phyloP scores from a whole-genome alignment of 306 rosid species.

The Argentina anserina region DNA sequence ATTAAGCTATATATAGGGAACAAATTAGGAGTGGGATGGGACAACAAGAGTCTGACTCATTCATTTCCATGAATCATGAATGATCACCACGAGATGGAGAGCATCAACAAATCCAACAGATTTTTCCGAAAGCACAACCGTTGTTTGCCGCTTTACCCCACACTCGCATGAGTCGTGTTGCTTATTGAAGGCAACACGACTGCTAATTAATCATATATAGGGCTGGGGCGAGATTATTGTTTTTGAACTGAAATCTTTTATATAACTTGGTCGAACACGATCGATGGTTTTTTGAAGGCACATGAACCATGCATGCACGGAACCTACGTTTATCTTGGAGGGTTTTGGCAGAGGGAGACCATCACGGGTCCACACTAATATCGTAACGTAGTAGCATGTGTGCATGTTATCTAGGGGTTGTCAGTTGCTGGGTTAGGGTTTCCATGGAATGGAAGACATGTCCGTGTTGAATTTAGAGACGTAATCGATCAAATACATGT shows the following conservation, averaged over 20 bases:
- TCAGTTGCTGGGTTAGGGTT: not conserved
- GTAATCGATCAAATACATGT: not conserved
- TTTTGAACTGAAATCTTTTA: not conserved
- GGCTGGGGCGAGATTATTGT: no score
- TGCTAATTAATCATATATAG: no score
- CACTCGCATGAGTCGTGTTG: constrained; percentile 5
- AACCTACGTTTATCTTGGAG: not conserved
- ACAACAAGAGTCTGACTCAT: constrained; percentile 31
- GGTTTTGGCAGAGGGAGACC: not conserved
- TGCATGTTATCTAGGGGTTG: not conserved
- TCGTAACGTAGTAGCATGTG: not conserved
- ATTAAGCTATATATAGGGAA: not conserved
- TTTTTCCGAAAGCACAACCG: constrained; percentile 31
- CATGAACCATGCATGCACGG: not conserved
- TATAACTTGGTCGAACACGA: not conserved
- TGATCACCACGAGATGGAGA: constrained; percentile 9
- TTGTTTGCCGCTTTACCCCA: constrained; percentile 37
- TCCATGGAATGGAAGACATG: not conserved
- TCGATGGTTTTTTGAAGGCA: not conserved
- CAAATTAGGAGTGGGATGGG: constrained; percentile 30
- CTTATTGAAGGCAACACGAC: no score
- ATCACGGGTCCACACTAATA: not conserved
- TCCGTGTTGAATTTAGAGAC: not conserved
- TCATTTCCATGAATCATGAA: constrained; percentile 12
- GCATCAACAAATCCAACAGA: constrained; percentile 29